Conservation (phyloP, 2,329 filamentous ascomycete genomes). For the Thelonectria blattea region DNA sequence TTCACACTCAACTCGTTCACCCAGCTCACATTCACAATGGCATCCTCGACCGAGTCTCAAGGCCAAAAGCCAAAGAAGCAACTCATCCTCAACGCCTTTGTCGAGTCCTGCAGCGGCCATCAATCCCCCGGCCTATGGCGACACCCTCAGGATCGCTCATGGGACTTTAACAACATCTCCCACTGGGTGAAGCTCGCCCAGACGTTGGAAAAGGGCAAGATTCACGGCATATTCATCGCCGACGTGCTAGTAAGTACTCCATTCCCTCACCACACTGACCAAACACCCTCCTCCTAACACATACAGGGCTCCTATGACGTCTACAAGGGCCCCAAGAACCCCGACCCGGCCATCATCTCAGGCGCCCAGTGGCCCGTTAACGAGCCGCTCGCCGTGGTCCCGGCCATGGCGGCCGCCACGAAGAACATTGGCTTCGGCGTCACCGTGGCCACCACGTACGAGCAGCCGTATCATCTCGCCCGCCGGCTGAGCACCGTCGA, state of each 20-base stretch:
- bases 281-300: too few species aligned
- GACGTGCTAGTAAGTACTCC: conserved; percentile 53
- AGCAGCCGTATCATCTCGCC: conserved; percentile 71
- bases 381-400: conserved; percentile 65
- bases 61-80: conserved; percentile 43
- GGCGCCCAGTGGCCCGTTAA: conserved; percentile 76
- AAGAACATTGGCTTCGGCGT: conserved; percentile 72
- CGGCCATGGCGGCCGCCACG: conserved; percentile 72
- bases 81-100: conserved; percentile 52
- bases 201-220: conserved; percentile 54
- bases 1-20: too few species aligned
- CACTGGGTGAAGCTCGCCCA: conserved; percentile 64
- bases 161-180: conserved; percentile 63
- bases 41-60: neutral
- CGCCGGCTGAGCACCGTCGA: conserved; percentile 70
- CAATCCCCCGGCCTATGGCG: conserved; percentile 59
- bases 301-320: conserved; percentile 68
- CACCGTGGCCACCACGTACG: conserved; percentile 71
- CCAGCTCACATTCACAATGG: neutral
- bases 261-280: neutral
- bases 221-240: conserved; percentile 71
- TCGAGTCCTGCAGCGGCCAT: conserved; percentile 50
- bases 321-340: conserved; percentile 61
- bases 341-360: conserved; percentile 62
- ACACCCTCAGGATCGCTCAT: conserved; percentile 68